Conservation (phyloP, 2,329 filamentous ascomycete genomes). For the Verticillium nonalfalfae region DNA sequence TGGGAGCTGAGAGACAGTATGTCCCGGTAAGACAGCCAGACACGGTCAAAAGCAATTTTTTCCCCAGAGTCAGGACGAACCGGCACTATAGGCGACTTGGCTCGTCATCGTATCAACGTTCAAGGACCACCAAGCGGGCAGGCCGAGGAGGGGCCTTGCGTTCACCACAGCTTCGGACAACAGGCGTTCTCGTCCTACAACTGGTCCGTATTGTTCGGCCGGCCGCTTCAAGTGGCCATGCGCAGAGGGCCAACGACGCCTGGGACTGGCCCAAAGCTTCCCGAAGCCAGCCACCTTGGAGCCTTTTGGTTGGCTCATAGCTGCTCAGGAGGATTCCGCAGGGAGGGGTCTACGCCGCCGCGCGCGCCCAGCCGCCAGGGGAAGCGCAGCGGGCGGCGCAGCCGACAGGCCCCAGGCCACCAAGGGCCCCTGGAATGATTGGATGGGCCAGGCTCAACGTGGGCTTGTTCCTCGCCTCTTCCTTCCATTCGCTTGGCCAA, state of each 20-base stretch:
- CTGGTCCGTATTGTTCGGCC: slow-evolving; percentile 3
- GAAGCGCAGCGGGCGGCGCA: neutral
- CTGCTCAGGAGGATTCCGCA: neutral
- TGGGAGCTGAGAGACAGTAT: neutral
- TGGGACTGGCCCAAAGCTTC: slow-evolving; percentile 9
- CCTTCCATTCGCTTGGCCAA: neutral
- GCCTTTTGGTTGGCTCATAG: slow-evolving; percentile 2
- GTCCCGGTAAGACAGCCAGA: neutral
- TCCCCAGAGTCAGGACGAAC: neutral
- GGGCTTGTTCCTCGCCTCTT: neutral
- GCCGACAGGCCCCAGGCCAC: neutral
- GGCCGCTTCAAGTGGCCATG: slow-evolving; percentile 6
- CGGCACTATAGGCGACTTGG: neutral
- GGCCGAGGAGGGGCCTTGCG: neutral
- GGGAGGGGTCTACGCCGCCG: neutral
- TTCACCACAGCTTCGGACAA: neutral
- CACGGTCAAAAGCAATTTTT: neutral
- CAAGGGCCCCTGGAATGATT: neutral
- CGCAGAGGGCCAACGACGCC: slow-evolving; percentile 1
- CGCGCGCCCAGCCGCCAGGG: neutral
- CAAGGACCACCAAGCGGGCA: neutral
- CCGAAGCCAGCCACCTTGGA: slow-evolving; percentile 4
- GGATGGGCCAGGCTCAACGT: neutral
- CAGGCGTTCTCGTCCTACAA: neutral
- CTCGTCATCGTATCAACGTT: neutral